These are phyloP conservation scores for Penicillium bialowiezense DNA, from an alignment of 495 filamentous ascomycete species.

Conservation along the genomic window DNA sequence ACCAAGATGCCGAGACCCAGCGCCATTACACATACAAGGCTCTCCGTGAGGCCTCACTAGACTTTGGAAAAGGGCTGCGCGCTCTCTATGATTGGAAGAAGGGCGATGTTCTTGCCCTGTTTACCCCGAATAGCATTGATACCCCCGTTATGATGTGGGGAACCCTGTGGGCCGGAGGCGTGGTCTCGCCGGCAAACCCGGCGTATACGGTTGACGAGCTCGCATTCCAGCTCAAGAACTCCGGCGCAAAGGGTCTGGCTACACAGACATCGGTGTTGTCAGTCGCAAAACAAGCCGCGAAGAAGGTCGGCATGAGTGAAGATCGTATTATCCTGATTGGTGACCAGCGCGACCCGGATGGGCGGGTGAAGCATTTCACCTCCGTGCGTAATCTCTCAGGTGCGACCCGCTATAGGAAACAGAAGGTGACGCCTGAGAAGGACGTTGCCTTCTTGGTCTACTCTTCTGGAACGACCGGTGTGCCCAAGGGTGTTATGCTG, in stretches of 20 bases:
- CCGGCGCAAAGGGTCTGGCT: slow-evolving; percentile 70
- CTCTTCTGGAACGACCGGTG: slow-evolving; percentile 84
- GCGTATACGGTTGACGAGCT: slow-evolving; percentile 83
- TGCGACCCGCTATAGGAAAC: slow-evolving; percentile 42
- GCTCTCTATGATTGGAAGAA: slow-evolving; percentile 71
- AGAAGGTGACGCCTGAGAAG: slow-evolving; percentile 43
- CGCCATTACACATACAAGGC: slow-evolving; percentile 74
- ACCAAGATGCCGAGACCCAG: slow-evolving; percentile 69
- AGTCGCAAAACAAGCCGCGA: slow-evolving; percentile 63
- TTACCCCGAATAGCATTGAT: slow-evolving; percentile 74
- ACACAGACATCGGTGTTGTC: slow-evolving; percentile 66
- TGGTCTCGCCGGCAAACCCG: slow-evolving; percentile 81
- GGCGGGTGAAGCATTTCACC: slow-evolving; percentile 71
- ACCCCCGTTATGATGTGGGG: slow-evolving; percentile 72
- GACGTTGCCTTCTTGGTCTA: slow-evolving; percentile 72
- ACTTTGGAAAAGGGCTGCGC: slow-evolving; percentile 79
- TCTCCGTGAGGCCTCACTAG: slow-evolving; percentile 59
- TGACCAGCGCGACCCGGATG: slow-evolving; percentile 60
- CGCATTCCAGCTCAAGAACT: slow-evolving; percentile 81
- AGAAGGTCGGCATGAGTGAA: slow-evolving; percentile 60
- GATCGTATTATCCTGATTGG: slow-evolving; percentile 74
- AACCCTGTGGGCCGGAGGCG: slow-evolving; percentile 78
- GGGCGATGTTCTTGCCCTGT: slow-evolving; percentile 72
- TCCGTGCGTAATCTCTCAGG: slow-evolving; percentile 61
- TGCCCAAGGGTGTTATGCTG: slow-evolving; percentile 92